These are phyloP conservation scores for Podaxis sp. DNA, from an alignment of 768 basidiomycete species.

Conservation along the genomic window DNA sequence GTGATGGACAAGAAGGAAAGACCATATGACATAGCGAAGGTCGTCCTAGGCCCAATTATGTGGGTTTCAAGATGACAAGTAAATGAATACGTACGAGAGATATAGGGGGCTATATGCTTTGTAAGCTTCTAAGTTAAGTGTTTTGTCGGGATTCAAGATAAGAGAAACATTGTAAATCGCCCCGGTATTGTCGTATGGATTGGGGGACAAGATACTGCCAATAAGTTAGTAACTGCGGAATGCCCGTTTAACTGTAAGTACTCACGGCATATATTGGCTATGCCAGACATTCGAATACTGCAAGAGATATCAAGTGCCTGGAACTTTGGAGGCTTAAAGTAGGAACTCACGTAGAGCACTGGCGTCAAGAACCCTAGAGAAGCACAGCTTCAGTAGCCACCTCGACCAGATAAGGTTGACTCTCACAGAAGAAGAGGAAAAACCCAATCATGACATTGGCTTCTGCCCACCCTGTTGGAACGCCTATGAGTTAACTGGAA, in stretches of 20 bases:
- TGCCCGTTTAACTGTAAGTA: slow-evolving; percentile 7
- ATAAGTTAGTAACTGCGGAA: not conserved
- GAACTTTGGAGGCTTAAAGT: not conserved
- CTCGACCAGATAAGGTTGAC: slow-evolving; percentile 13
- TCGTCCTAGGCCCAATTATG: slow-evolving; percentile 33
- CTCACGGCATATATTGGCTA: slow-evolving; percentile 56
- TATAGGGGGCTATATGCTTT: slow-evolving; percentile 46
- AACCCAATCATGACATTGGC: slow-evolving; percentile 66
- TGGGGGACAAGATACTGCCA: slow-evolving; percentile 41
- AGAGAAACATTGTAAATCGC: slow-evolving; percentile 37
- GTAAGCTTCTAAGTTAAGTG: slow-evolving; percentile 44
- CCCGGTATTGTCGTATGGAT: slow-evolving; percentile 62
- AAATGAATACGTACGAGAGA: slow-evolving; percentile 37
- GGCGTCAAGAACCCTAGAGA: slow-evolving; percentile 48
- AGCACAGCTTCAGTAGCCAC: slow-evolving; percentile 2
- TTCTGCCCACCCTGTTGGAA: slow-evolving; percentile 64
- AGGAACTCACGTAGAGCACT: slow-evolving; percentile 38
- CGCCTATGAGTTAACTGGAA: slow-evolving; percentile 16
- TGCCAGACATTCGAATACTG: slow-evolving; percentile 56
- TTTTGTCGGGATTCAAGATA: slow-evolving; percentile 38
- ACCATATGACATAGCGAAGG: slow-evolving; percentile 56
- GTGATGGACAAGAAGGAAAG: slow-evolving; percentile 66
- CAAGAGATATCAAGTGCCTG: slow-evolving; percentile 18
- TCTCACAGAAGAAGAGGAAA: slow-evolving; percentile 61
- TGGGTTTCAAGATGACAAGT: not conserved